Evolutionary conservation across 768 basidiomycete species (phyloP), one percentile per base, ranked within the genome.

Genomic region (Agaricus subrufescens): DNA sequence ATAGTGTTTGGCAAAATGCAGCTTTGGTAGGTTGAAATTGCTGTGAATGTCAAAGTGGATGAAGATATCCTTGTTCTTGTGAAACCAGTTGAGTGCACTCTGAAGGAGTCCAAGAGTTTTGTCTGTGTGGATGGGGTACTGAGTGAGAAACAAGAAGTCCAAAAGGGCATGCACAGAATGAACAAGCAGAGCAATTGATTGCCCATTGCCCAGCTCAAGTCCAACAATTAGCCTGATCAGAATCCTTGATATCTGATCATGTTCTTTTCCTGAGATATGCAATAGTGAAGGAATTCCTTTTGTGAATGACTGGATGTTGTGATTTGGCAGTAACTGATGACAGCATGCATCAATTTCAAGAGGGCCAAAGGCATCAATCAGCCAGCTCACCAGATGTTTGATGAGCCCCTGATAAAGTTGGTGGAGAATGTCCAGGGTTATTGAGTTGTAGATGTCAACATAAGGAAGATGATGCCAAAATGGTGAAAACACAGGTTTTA

Each of bases 361-460:
- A 5, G 31, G 31, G 1, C 31, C 31, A 31, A 31, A 31, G 4
- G 31, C 31, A 4, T 31, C 9, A 1, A 31, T 31, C 1, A 31
- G 31, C 78, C 77, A 81, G 0, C 49, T 46, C 1, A 76, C 62
- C 1, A 78, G 49, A 53, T 79, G 76, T 48, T 76, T 77, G 61
- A 80, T 64, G 3, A 78, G 56, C 0, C 47, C 47, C 30, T 48
- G 47, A 31, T 48, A 48, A 12, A 48, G 47, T 31, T 48, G 47
- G n/a, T 65, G 79, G 1, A 82, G 70, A 26, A 79, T 57, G 58
- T 81, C 75, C 0, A 80, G 78, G 0, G 75, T 75, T 40, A 82
- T 67, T 6, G 67, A 67, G 0, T 42, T 25, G 60, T 73, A 76
- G 39, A 81, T 79, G 59, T 80, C 58, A 46, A 62, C 49, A n/a